Evolutionary conservation across 495 filamentous ascomycete genomes (phyloP).

Genomic region (Aspergillus nidulans): DNA sequence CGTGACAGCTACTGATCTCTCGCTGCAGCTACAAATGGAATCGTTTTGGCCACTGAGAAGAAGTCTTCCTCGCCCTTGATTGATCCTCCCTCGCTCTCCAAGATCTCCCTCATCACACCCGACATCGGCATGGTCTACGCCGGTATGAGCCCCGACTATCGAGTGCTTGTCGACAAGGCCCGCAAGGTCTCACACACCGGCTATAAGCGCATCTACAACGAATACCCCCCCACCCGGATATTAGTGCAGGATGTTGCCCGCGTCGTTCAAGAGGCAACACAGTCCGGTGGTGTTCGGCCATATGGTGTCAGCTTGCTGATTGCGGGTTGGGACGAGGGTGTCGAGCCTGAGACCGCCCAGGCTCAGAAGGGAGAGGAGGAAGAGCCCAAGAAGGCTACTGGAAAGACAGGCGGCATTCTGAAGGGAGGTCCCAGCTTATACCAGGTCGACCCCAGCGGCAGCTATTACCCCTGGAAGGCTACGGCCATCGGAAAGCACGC

Average conservation of each 20-base stretch:
- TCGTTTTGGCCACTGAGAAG: constrained; percentile 98
- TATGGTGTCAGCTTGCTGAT: constrained; percentile 95
- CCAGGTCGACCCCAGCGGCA: constrained; percentile 95
- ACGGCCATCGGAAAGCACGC: constrained; percentile 98
- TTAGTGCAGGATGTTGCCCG: constrained; percentile 96
- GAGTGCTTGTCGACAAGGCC: constrained; percentile 93
- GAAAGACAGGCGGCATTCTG: constrained; percentile 89
- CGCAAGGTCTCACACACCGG: constrained; percentile 98
- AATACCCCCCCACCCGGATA: constrained; percentile 98
- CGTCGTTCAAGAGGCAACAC: constrained; percentile 98
- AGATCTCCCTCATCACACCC: constrained; percentile 95
- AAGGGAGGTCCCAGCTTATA: constrained; percentile 97
- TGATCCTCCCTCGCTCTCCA: constrained; percentile 89
- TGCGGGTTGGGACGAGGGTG: constrained; percentile 96
- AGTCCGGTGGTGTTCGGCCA: constrained; percentile 95
- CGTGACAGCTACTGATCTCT: constrained; percentile 9
- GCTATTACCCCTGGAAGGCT: constrained; percentile 99
- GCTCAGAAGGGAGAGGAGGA: constrained; percentile 45
- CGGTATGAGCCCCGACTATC: constrained; percentile 98
- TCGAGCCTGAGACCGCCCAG: constrained; percentile 69
- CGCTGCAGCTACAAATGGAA: constrained; percentile 83
- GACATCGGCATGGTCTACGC: constrained; percentile 99
- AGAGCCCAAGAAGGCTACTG: constrained; percentile 61
- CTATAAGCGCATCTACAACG: constrained; percentile 99
- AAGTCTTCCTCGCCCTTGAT: constrained; percentile 96